These are phyloP conservation scores for Oryza punctata DNA, from an alignment of 176 grass and related monocot genomes.

Conservation along the genomic window DNA sequence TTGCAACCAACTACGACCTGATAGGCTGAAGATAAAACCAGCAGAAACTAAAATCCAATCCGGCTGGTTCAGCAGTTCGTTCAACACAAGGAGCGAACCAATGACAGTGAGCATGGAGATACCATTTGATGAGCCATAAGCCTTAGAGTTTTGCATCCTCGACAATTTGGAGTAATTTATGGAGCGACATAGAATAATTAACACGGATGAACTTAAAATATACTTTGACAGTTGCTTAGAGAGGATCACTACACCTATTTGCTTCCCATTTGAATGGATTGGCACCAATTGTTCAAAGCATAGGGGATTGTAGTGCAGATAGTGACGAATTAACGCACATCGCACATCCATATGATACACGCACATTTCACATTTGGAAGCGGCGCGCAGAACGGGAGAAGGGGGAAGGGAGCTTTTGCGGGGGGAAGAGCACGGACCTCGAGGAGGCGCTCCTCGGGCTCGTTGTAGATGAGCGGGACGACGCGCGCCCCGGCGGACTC, in stretches of 20 bases:
- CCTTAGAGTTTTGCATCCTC: background rate
- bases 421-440: conserved; percentile 36
- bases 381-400: background rate
- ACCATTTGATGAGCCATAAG: background rate
- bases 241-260: background rate
- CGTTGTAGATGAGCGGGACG: conserved; percentile 86
- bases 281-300: background rate
- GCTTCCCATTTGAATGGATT: background rate
- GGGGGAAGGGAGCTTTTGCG: background rate
- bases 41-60: background rate
- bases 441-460: conserved; percentile 69
- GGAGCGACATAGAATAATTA: background rate
- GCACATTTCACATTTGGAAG: background rate
- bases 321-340: background rate
- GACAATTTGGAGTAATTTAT: background rate
- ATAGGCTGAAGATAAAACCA: background rate
- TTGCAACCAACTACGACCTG: background rate
- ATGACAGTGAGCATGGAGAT: background rate
- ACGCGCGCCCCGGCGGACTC: conserved; percentile 79
- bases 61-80: background rate
- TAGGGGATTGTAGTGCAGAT: background rate
- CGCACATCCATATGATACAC: background rate
- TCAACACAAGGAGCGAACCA: conserved; percentile 6
- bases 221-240: background rate
- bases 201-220: background rate